These are phyloP conservation scores for Gleditsia sinensis DNA, from an alignment of 306 rosid genomes.

Conservation along the genomic window DNA sequence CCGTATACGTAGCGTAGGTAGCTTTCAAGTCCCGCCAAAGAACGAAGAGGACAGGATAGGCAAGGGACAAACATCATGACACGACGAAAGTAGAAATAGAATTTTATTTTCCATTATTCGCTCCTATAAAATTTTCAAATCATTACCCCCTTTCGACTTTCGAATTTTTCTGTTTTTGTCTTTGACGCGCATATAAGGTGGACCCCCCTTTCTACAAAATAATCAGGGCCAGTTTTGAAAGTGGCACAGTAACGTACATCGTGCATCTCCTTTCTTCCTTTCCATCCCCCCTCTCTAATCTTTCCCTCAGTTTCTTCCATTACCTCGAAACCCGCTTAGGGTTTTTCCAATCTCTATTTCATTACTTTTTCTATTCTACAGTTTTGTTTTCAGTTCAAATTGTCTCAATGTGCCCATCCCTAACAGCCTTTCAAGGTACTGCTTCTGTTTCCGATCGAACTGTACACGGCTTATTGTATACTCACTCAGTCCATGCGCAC, in stretches of 20 bases:
- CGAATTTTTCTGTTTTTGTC: neutral
- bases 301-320: neutral
- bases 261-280: slow-evolving; percentile 20
- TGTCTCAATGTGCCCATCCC: slow-evolving; percentile 31
- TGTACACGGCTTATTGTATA: neutral
- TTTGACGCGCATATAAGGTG: slow-evolving; percentile 2
- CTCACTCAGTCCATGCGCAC: neutral
- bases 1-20: no score
- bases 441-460: slow-evolving; percentile 36
- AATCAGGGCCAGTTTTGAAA: slow-evolving; percentile 58
- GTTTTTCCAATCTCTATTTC: slow-evolving; percentile 32
- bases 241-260: slow-evolving; percentile 37
- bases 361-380: neutral
- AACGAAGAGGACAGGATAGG: no score
- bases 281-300: neutral
- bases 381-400: neutral
- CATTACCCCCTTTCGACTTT: slow-evolving; percentile 8
- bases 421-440: slow-evolving; percentile 38
- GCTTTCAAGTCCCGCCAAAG: no score
- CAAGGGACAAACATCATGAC: no score
- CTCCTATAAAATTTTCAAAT: neutral
- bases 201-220: slow-evolving; percentile 41
- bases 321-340: slow-evolving; percentile 36
- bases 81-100: no score
- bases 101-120: neutral